Percentiles rank a stretch among this genome's conserved stretches.
Conservation (phyloP, 257 asterid genomes). For the Solanum appendiculatum region DNA sequence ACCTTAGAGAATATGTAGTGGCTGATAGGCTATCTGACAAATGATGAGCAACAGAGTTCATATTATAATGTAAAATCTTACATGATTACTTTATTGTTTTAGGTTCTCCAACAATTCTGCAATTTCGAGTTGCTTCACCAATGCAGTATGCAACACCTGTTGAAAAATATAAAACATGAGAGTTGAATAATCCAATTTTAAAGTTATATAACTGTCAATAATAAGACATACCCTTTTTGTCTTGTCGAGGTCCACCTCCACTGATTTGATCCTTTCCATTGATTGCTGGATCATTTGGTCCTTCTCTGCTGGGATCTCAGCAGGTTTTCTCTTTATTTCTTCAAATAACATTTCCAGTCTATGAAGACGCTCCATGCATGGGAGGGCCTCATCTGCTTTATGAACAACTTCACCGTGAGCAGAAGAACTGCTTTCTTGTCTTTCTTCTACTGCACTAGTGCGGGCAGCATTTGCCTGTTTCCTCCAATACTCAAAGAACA, state of each 20-base stretch:
- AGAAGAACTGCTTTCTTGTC: conserved; percentile 13
- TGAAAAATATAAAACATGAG: conserved; percentile 1
- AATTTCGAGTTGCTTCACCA: conserved; percentile 67
- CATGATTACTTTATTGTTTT: conserved; percentile 44
- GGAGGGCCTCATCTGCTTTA: conserved; percentile 33
- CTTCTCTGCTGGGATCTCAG: conserved; percentile 73
- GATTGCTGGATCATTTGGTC: conserved; percentile 77
- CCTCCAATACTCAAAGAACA: conserved; percentile 41
- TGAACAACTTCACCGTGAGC: conserved; percentile 10
- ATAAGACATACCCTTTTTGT: conserved; percentile 59
- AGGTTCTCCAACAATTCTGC: conserved; percentile 57
- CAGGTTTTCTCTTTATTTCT: conserved; percentile 61
- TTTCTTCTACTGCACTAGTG: conserved; percentile 23
- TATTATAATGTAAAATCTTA: conserved; percentile 15
- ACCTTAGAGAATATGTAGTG: not conserved
- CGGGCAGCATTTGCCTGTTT: conserved; percentile 29
- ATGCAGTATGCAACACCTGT: conserved; percentile 58
- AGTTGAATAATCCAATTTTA: not conserved
- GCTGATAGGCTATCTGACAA: not conserved
- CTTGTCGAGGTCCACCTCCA: conserved; percentile 71
- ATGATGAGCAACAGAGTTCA: not conserved
- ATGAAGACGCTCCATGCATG: conserved; percentile 68
- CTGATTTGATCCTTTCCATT: conserved; percentile 67
- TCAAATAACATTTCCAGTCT: conserved; percentile 64
- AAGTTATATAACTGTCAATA: not conserved